Conservation (phyloP, 139 green algal genomes). For the Pseudopediastrum boryanum region DNA sequence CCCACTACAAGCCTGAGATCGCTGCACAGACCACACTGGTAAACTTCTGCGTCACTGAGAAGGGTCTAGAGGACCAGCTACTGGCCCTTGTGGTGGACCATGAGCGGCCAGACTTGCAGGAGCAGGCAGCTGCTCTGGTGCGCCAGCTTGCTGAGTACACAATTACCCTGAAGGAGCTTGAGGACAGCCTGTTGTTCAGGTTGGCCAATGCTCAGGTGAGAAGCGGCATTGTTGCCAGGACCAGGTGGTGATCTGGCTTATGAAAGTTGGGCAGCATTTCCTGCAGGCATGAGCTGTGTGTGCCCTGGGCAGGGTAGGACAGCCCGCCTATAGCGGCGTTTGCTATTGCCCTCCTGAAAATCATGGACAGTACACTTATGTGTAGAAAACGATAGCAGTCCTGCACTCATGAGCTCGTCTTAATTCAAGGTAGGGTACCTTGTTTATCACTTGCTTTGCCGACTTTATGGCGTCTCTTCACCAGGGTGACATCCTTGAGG, state of each 20-base stretch:
- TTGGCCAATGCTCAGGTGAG: constrained; percentile 74
- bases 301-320: too few relatives aligned
- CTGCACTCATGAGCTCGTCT: too few relatives aligned
- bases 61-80: constrained; percentile 92
- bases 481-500: constrained; percentile 93
- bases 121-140: constrained; percentile 66
- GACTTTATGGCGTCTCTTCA: too few relatives aligned
- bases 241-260: too few relatives aligned
- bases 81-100: constrained; percentile 87
- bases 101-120: constrained; percentile 83
- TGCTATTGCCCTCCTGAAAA: too few relatives aligned
- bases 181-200: constrained; percentile 85
- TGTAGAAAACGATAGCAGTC: too few relatives aligned
- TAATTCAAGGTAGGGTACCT: too few relatives aligned
- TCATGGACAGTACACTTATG: too few relatives aligned
- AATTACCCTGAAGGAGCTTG: constrained; percentile 84
- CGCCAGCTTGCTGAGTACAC: constrained; percentile 84
- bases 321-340: too few relatives aligned
- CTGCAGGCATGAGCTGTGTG: too few relatives aligned
- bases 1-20: constrained; percentile 93
- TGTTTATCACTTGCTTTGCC: too few relatives aligned
- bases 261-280: too few relatives aligned
- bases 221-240: not conserved
- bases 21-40: constrained; percentile 87
- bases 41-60: constrained; percentile 93